These are phyloP conservation scores for Entonaema liquescens DNA, from an alignment of 495 filamentous ascomycete species.

Conservation along the genomic window DNA sequence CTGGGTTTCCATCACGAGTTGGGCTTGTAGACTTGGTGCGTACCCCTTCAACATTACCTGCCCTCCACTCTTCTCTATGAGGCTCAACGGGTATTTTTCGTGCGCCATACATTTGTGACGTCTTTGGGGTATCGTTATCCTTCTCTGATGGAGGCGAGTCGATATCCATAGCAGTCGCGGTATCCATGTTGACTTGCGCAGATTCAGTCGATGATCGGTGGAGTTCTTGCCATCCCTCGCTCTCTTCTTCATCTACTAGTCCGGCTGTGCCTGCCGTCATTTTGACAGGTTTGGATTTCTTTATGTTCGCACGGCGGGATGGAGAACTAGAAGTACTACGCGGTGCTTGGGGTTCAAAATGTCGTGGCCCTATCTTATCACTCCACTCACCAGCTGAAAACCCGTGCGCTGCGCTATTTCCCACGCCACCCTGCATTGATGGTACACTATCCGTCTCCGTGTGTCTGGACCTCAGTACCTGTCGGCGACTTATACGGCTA, in stretches of 20 bases:
- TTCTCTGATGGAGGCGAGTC: slow-evolving; percentile 53
- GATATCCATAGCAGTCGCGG: slow-evolving; percentile 65
- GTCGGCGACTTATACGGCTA: slow-evolving; percentile 47
- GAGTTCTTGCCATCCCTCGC: slow-evolving; percentile 34
- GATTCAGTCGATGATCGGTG: slow-evolving; percentile 21
- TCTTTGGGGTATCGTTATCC: slow-evolving; percentile 29
- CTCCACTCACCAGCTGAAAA: slow-evolving; percentile 75
- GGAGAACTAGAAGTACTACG: slow-evolving; percentile 50
- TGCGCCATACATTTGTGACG: slow-evolving; percentile 41
- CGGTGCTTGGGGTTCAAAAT: slow-evolving; percentile 58
- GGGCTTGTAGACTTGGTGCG: slow-evolving; percentile 34
- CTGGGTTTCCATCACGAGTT: slow-evolving; percentile 41
- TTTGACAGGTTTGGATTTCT: slow-evolving; percentile 55
- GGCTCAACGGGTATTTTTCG: slow-evolving; percentile 58
- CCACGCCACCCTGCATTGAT: slow-evolving; percentile 16
- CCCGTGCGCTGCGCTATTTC: slow-evolving; percentile 43
- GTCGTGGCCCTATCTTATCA: slow-evolving; percentile 68
- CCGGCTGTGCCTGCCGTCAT: slow-evolving; percentile 56
- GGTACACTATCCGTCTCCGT: slow-evolving; percentile 13
- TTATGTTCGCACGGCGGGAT: slow-evolving; percentile 45
- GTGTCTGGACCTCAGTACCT: slow-evolving; percentile 20
- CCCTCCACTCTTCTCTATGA: slow-evolving; percentile 59
- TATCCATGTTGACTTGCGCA: slow-evolving; percentile 35
- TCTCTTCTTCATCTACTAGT: slow-evolving; percentile 57
- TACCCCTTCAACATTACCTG: slow-evolving; percentile 50